Base-by-base conservation (phyloP, 208 protist genomes). In the Crithidia bombi region DNA sequence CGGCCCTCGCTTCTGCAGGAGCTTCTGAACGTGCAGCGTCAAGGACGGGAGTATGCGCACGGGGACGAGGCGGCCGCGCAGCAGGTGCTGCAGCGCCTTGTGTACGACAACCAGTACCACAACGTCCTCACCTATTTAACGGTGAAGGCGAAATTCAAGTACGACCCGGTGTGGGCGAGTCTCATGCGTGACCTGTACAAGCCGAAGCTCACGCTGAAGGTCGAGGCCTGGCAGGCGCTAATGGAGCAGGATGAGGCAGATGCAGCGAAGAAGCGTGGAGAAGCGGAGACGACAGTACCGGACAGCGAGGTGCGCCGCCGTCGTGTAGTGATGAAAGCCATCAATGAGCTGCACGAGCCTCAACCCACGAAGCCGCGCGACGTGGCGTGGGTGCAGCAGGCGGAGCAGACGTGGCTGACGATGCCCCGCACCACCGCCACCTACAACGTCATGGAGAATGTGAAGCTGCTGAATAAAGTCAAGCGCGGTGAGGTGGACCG, bases 101-200 rank as follows among this genome's bases (percentile, higher is more conserved):
- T 79, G 12, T 49, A 75, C 64, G 85, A 91, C 49, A 54, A 89
- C 70, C 36, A 79, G 33, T 91, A 75, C 55, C 88, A 90, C 76
- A 77, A 74, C 65, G 57, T 72, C 1, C 78, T 86, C 41, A 62
- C 44, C 26, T 87, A 83, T 39, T 12, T 91, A 2, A 49, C 70
- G 23, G 47, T 82, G 19, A 85, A 78, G 69, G 59, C 78, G 21
- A 77, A 80, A 36, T 68, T 91, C 55, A 79, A 78, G 61, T 78
- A 82, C 75, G 88, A 93, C 68, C 78, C 88, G 28, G 69, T 64
- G 41, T 91, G 80, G 77, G 76, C 79, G 26, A 91, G 85, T 51
- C 64, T 93, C 23, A 82, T 88, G 78, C 85, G 88, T 14, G 88
- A 90, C 62, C 56, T 88, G 15, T 84, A 84, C 69, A 76, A 47